A percentile compares a stretch with the other conserved stretches of the same genome.
These are phyloP conservation scores for Coprinopsis marcescibilis DNA, from an alignment of 768 basidiomycete genomes.

Conservation along the genomic window DNA sequence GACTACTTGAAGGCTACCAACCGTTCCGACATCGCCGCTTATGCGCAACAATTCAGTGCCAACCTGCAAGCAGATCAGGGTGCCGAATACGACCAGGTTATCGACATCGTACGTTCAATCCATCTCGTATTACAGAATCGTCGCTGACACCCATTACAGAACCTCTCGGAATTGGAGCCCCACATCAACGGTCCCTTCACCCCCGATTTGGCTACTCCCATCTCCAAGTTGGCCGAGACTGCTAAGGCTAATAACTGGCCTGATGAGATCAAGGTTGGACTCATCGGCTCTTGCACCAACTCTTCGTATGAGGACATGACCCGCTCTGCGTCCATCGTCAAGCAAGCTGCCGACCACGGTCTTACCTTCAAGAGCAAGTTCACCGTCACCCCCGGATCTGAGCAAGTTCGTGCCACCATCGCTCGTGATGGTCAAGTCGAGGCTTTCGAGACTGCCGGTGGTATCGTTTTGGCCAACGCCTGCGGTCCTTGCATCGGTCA, in stretches of 20 bases:
- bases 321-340: slow-evolving; percentile 90
- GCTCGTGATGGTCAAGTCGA: slow-evolving; percentile 92
- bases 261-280: slow-evolving; percentile 90
- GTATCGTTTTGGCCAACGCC: slow-evolving; percentile 93
- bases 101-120: slow-evolving; percentile 70
- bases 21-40: slow-evolving; percentile 79
- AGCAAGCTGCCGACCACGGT: slow-evolving; percentile 84
- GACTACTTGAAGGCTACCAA: slow-evolving; percentile 95
- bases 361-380: slow-evolving; percentile 87
- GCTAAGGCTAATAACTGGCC: slow-evolving; percentile 98
- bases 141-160: slow-evolving; percentile 35
- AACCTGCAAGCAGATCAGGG: slow-evolving; percentile 85
- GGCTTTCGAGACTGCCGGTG: slow-evolving; percentile 83
- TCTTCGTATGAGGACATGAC: slow-evolving; percentile 99
- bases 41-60: slow-evolving; percentile 84
- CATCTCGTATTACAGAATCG: neutral
- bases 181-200: slow-evolving; percentile 99
- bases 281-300: slow-evolving; percentile 99
- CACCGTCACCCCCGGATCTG: slow-evolving; percentile 97
- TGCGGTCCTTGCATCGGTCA: slow-evolving; percentile 99
- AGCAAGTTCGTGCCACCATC: slow-evolving; percentile 97
- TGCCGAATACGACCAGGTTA: slow-evolving; percentile 89
- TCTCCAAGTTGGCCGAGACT: slow-evolving; percentile 89
- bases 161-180: slow-evolving; percentile 95
- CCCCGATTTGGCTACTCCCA: slow-evolving; percentile 97